Evolutionary conservation across 148 eudicot genomes (phyloP), one percentile per base, ranked within the genome.

Genomic region (Amaranthus cruentus): DNA sequence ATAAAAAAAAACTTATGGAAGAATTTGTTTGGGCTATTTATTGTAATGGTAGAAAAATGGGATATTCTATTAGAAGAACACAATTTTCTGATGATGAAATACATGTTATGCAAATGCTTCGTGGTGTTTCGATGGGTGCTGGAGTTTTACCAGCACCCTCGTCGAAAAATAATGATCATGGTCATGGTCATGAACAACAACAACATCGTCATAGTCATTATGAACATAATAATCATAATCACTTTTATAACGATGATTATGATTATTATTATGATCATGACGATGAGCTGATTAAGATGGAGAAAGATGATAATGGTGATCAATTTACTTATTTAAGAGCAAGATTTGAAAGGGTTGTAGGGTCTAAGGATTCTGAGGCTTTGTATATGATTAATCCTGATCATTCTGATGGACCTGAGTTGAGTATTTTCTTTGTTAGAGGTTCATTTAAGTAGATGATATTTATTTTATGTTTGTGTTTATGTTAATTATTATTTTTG

Each of bases 101-200:
- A 5, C 89, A 89, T 67, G 95, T 93, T 18, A 89, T 91, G 86
- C 83, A 83, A 63, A 78, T 84, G 71, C 74, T 93, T 0, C 78
- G 83, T 21, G 98, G 97, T 0, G 98, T 93, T 4, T 93, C 98
- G 2, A 91, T 93, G 98, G 98, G 98, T 0, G 97, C 98, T 1
- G 98, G 98, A 0, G 92, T 91, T 14, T 66, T 93, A 11, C 96
- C 98, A 0, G 18, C 82, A 2, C 21, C 98, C 0, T n/a, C 82
- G 4, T 47, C 46, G 6, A 55, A 38, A 44, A 53, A 38, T 50
- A 51, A 69, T 62, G 47, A 15, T 62, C 14, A 38, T 28, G 74
- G 9, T 64, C 46, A 64, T 38, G 14, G 43, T 64, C 3, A 55
- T 63, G 62, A 54, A 18, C 47, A 62, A 7, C 18, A 54, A 53